Evolutionary conservation across 257 asterid genomes (phyloP).

Genomic region (Scutellaria galericulata): DNA sequence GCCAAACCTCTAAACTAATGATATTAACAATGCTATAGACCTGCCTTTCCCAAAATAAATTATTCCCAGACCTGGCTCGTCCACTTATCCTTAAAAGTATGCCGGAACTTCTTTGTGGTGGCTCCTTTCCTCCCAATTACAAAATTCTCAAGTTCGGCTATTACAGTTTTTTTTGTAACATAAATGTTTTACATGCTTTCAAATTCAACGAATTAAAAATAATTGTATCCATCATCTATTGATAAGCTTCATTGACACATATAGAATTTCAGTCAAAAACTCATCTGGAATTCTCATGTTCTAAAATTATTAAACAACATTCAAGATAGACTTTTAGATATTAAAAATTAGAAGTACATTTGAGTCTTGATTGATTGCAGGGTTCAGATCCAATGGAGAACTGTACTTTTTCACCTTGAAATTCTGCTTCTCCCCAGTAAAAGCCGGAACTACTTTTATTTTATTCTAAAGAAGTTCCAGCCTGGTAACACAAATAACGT

Average conservation of each 20-base stretch:
- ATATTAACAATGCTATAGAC: slow-evolving; percentile 17
- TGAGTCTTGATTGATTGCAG: neutral
- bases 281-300: neutral
- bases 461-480: slow-evolving; percentile 15
- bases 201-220: neutral
- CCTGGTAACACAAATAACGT: neutral
- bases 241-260: slow-evolving; percentile 18
- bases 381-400: slow-evolving; percentile 6
- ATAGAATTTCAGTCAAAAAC: neutral
- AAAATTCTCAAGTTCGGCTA: slow-evolving; percentile 2
- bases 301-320: neutral
- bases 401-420: slow-evolving; percentile 5
- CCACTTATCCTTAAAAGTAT: neutral
- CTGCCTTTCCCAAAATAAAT: slow-evolving; percentile 20
- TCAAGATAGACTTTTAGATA: neutral
- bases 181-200: neutral
- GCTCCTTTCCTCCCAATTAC: slow-evolving; percentile 1
- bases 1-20: neutral
- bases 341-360: neutral
- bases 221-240: slow-evolving; percentile 13
- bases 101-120: neutral
- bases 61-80: slow-evolving; percentile 4
- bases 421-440: slow-evolving; percentile 16
- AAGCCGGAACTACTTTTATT: slow-evolving; percentile 1
- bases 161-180: neutral